Base-by-base conservation (phyloP, 139 green algal genomes). In the Chlorella sp. region DNA sequence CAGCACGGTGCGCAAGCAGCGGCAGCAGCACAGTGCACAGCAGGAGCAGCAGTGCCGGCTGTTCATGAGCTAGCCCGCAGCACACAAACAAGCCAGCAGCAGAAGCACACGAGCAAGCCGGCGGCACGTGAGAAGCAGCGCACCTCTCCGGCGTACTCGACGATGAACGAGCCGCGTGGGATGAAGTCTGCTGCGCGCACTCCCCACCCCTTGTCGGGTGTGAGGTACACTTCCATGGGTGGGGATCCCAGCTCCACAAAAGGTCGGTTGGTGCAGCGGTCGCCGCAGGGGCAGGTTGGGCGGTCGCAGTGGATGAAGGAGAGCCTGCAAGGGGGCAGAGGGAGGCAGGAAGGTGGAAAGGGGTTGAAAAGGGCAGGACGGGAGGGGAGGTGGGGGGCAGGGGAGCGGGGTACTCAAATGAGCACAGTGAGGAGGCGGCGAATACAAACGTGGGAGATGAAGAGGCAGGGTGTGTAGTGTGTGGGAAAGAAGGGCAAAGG, bases 71-170 rank as follows among this genome's bases (percentile, higher is more conserved):
- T n/a, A 36, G 22, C 68, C 24, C 32, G 9, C 9, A 76, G 68
- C 30, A 61, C 40, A 1, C 21, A 76, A 18, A 34, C 68, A 4
- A 76, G n/a, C 24, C 68, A 76, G 68, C 68, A 76, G 22, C n/a
- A 32, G 64, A 5, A 57, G 64, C 64, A 73, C 3, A 30, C 22
- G 64, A 73, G 64, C 7, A 16, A 7, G 64, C 11, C 64, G 21
- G 64, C 64, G 64, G 26, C 71, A 39, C 19, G 28, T 2, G n/a
- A n/a, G n/a, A n/a, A n/a, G n/a, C n/a, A 4, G 5, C 66, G 87
- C 60, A 96, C 93, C 92, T 97, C 94, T 40, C 97, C 97, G 66
- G 92, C 92, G 79, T 99, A 99, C 95, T 99, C 97, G 57, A 97
- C 93, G 21, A 99, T 86, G 88, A 98, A 99, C n/a, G 76, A 87